Conservation (phyloP, 495 filamentous ascomycete genomes). For the Podospora appendiculata region DNA sequence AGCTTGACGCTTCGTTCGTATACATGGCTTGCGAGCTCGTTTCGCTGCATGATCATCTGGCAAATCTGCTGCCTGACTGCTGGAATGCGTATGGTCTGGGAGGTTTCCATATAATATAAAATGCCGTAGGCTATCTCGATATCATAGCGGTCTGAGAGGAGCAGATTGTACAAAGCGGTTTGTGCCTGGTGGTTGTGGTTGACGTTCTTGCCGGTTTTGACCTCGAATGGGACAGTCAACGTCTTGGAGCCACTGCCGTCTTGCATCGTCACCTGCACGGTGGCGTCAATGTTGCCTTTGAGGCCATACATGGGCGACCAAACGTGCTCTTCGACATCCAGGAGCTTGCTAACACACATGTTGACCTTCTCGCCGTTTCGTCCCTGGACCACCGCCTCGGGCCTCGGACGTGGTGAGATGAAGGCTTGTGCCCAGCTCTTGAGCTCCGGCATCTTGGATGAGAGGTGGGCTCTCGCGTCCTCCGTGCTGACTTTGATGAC, state of each 20-base stretch:
- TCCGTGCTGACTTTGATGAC: constrained; percentile 65
- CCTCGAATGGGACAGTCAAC: constrained; percentile 82
- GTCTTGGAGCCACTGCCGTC: constrained; percentile 54
- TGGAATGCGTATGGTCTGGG: constrained; percentile 75
- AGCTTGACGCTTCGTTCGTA: constrained; percentile 67
- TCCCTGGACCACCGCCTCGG: constrained; percentile 68
- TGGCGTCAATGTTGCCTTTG: constrained; percentile 98
- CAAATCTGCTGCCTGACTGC: constrained; percentile 76
- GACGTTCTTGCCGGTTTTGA: constrained; percentile 85
- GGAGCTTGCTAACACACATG: constrained; percentile 83
- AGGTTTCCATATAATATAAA: constrained; percentile 88
- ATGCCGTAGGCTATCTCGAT: constrained; percentile 82
- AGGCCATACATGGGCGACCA: constrained; percentile 97
- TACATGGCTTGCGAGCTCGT: constrained; percentile 75
- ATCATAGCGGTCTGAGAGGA: constrained; percentile 93
- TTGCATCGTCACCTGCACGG: constrained; percentile 77
- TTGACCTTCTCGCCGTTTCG: constrained; percentile 62
- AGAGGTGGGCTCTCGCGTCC: constrained; percentile 67
- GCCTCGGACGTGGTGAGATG: constrained; percentile 61
- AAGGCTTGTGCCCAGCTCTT: constrained; percentile 78
- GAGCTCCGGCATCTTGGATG: constrained; percentile 69
- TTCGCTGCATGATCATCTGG: constrained; percentile 96
- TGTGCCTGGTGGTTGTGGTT: constrained; percentile 80
- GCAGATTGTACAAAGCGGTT: constrained; percentile 86
- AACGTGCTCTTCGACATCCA: constrained; percentile 94